Percentiles rank a stretch among this genome's conserved stretches.
phyloP scores from a whole-genome alignment of 2,329 filamentous ascomycete species.

The Rutstroemia sp. region DNA sequence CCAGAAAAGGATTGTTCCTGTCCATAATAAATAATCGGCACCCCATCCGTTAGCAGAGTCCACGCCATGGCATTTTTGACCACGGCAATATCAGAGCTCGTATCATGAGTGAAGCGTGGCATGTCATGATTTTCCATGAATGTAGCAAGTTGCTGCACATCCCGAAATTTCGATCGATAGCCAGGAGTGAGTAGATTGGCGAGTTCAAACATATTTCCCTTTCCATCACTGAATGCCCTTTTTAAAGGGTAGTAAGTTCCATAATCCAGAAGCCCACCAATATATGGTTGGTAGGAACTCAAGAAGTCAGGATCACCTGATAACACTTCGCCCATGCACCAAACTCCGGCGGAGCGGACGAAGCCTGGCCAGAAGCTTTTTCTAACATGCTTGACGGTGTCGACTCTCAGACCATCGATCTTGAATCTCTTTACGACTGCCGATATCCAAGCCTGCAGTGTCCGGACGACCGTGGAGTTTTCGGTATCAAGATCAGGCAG shows the following conservation, averaged over 20 bases:
- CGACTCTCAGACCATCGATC: constrained; percentile 41
- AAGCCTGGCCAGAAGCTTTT: constrained; percentile 49
- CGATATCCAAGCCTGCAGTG: constrained; percentile 31
- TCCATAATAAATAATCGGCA: constrained; percentile 45
- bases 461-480: constrained; percentile 31
- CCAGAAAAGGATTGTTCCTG: constrained; percentile 43
- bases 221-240: constrained; percentile 7
- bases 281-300: constrained; percentile 39
- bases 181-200: constrained; percentile 28
- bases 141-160: constrained; percentile 31
- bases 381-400: constrained; percentile 39
- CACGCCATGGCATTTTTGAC: constrained; percentile 41
- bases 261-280: constrained; percentile 54
- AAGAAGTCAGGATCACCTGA: constrained; percentile 32
- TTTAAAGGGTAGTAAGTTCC: constrained; percentile 32
- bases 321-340: constrained; percentile 53
- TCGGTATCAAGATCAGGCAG: constrained; percentile 7
- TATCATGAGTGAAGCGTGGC: constrained; percentile 31
- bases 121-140: constrained; percentile 40
- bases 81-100: constrained; percentile 16
- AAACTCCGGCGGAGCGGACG: constrained; percentile 45
- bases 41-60: constrained; percentile 41
- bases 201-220: constrained; percentile 25
- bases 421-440: constrained; percentile 35
- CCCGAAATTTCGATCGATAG: constrained; percentile 35